Percentiles rank a stretch among this genome's conserved stretches.
These are phyloP conservation scores for Phytopythium ostracodes DNA, from an alignment of 352 stramenopile species.

Conservation along the genomic window DNA sequence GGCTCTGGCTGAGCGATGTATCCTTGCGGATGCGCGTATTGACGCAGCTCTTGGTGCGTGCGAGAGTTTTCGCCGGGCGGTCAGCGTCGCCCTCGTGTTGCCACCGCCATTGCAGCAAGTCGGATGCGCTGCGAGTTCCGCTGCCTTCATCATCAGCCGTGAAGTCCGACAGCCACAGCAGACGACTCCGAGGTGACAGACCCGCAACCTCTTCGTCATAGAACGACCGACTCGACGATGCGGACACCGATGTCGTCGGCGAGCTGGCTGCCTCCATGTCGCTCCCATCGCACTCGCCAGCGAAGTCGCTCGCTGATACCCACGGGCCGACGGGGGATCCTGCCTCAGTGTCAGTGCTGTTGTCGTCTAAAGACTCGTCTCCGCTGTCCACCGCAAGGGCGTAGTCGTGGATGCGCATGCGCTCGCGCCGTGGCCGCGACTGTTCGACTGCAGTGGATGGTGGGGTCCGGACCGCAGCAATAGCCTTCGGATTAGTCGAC, in stretches of 20 bases:
- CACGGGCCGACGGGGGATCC: constrained; percentile 52
- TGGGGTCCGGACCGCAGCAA: constrained; percentile 1
- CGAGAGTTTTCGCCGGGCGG: neutral
- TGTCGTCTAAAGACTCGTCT: constrained; percentile 1
- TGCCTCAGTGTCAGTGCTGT: constrained; percentile 5
- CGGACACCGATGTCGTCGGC: constrained; percentile 16
- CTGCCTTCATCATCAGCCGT: constrained; percentile 14
- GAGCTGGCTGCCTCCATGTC: neutral
- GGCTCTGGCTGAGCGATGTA: neutral
- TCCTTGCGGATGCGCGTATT: neutral
- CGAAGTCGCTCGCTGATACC: constrained; percentile 20
- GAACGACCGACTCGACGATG: constrained; percentile 16
- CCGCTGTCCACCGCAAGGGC: constrained; percentile 6
- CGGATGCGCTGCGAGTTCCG: neutral
- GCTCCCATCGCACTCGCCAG: neutral
- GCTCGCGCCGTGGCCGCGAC: constrained; percentile 9
- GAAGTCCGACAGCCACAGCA: constrained; percentile 62
- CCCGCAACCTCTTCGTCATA: constrained; percentile 15
- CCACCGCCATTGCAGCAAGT: neutral
- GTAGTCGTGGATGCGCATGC: constrained; percentile 7
- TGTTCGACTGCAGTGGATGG: neutral
- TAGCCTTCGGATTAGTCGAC: neutral
- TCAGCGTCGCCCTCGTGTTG: neutral
- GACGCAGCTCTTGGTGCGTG: neutral
- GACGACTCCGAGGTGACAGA: constrained; percentile 51